Base-by-base conservation (phyloP, 148 eudicot genomes). In the Rhododendron griersonianum region DNA sequence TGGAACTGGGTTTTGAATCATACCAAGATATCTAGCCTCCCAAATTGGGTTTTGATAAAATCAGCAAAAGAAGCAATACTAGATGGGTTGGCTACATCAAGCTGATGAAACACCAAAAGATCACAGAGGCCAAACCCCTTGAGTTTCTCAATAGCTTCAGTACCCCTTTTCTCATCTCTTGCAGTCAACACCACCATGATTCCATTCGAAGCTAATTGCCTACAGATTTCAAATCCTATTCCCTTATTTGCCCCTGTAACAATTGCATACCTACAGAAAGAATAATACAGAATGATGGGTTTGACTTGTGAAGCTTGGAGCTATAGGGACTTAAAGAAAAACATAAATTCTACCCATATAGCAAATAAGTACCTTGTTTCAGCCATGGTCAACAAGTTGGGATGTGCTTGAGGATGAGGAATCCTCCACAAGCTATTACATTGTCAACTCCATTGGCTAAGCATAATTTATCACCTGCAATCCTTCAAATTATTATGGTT, bases 71-170 rank as follows among this genome's bases (percentile, higher is more conserved):
- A 78, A 71, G 80, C 75, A 82, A 90, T 50, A 47, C 87, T 90
- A 28, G 85, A 39, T 2, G 87, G 73, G 28, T 90, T 80, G 1
- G 63, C 15, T 21, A 90, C 84, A 84, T 90, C 90, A 33, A 87
- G 88, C 63, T 74, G 84, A 83, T 87, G 90, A 80, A 84, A 90
- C 7, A 76, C 44, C 39, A 90, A 47, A 25, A 1, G 25, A 44
- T 81, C 57, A 10, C 76, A 83, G 11, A 88, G 33, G n/a, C 88
- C 90, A 30, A 61, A 78, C 9, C 45, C 75, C 21, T 83, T 87
- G n/a, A 88, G 86, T 5, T 80, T 87, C 7, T 90, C 81, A 11
- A 82, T 35, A 67, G 90, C 92, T 88, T 87, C 87, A 83, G 30
- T 44, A 10, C 92, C 92, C 69, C 33, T 83, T 18, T 83, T 80